Base-by-base conservation (phyloP, 495 filamentous ascomycete genomes). In the Usnea hakonensis region DNA sequence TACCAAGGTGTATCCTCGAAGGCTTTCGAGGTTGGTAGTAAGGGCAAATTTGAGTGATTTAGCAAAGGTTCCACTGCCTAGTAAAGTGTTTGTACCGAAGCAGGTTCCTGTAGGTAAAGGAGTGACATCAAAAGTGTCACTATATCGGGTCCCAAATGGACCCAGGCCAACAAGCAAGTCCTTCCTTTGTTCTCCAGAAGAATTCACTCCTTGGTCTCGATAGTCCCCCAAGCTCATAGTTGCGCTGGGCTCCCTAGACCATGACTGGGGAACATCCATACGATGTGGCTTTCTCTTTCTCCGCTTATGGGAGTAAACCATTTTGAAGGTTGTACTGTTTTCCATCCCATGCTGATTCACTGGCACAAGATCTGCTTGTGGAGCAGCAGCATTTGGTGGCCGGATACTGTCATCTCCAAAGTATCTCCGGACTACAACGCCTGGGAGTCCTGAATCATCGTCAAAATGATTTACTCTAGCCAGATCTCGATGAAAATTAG, bases 81-180 rank as follows among this genome's bases (percentile, higher is more conserved):
- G 78, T 55, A 95, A 80, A 14, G 90, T 91, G 55, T 73, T 80
- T 66, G 86, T 77, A 66, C 92, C 89, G 66, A 95, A 94, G 71
- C 80, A 94, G 2, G 85, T 86, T 0, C 87, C 89, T 14, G 72
- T 60, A 50, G 76, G 78, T 30, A 95, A 74, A 32, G 90, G 86
- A 44, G 76, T 77, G 35, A 91, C 72, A 57, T 89, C 87, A 63
- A 97, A 96, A 65, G 89, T 83, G 16, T 85, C 77, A 1, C 89
- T 81, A 68, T 95, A 96, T 28, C 77, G 76, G 13, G 86, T 79
- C 30, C 86, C 85, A 67, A 79, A 82, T 2, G 79, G 79, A 2
- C 78, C 82, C 8, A 90, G 61, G 71, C 8, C 86, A 81, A 57
- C 30, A 26, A 62, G 21, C n/a, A 35, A 10, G 23, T 62, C 32